Percentiles rank a stretch among this genome's conserved stretches.
These are phyloP conservation scores for Chaetomium fimeti DNA, from an alignment of 495 filamentous ascomycete genomes.

Conservation along the genomic window DNA sequence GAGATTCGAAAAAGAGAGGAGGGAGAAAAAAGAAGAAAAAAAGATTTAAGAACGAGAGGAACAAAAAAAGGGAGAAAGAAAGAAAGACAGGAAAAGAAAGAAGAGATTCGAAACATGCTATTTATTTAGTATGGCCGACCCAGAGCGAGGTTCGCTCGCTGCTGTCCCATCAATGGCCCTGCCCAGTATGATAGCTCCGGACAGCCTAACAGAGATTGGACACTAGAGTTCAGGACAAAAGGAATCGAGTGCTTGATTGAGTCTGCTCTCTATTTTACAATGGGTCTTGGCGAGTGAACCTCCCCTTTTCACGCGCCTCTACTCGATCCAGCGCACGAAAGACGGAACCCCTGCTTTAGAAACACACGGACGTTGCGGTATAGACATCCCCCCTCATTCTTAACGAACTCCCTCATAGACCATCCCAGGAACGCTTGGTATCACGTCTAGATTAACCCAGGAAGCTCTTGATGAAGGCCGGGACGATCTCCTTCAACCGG, in stretches of 20 bases:
- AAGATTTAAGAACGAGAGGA: no score
- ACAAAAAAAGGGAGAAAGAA: not conserved
- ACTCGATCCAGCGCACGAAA: constrained; percentile 45
- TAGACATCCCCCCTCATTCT: constrained; percentile 46
- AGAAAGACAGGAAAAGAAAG: not conserved
- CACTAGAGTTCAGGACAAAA: constrained; percentile 39
- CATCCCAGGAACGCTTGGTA: constrained; percentile 27
- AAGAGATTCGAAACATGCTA: not conserved
- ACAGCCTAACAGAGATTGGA: no score
- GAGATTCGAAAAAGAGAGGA: not conserved
- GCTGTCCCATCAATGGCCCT: no score
- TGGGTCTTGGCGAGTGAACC: constrained; percentile 42
- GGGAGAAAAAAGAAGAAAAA: not conserved
- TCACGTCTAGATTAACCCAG: constrained; percentile 45
- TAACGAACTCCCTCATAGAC: constrained; percentile 28
- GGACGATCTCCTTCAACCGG: constrained; percentile 76
- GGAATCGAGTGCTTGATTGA: constrained; percentile 54
- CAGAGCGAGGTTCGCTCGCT: no score
- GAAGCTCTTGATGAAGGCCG: constrained; percentile 92
- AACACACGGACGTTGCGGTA: constrained; percentile 50
- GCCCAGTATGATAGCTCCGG: no score
- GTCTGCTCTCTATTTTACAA: constrained; percentile 50
- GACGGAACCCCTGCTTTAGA: constrained; percentile 43
- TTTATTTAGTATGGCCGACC: no score
- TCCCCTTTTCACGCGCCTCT: constrained; percentile 41